A percentile compares a stretch with the other conserved stretches of the same genome.
These are phyloP conservation scores for Mariannaea sp. DNA, from an alignment of 2,329 filamentous ascomycete species.

Conservation along the genomic window DNA sequence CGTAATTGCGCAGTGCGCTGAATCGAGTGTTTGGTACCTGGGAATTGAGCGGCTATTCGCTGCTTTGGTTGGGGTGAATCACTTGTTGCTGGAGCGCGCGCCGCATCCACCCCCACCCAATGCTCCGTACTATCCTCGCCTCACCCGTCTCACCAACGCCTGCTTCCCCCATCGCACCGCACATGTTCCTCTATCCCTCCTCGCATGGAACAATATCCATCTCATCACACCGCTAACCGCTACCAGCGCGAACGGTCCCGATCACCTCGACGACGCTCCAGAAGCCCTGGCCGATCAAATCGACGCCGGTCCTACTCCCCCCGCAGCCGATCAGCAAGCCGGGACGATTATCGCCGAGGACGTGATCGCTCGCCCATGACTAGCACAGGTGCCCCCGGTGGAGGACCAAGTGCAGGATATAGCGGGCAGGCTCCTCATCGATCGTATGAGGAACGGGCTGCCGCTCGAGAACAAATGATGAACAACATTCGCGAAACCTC, in stretches of 20 bases:
- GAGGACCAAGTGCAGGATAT: constrained; percentile 71
- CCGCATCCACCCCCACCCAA: constrained; percentile 15
- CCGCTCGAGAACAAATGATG: constrained; percentile 95
- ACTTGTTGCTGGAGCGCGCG: constrained; percentile 11
- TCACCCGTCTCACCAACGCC: constrained; percentile 13
- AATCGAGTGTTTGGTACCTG: constrained; percentile 1
- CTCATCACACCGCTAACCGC: constrained; percentile 36
- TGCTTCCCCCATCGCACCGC: constrained; percentile 9
- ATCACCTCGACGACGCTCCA: constrained; percentile 80
- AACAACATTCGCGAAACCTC: constrained; percentile 90
- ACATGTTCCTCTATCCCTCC: constrained; percentile 13
- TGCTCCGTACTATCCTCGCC: constrained; percentile 11
- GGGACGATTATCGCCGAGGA: constrained; percentile 75
- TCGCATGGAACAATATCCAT: constrained; percentile 25
- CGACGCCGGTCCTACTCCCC: constrained; percentile 79
- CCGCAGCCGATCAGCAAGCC: constrained; percentile 75
- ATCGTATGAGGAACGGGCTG: constrained; percentile 81
- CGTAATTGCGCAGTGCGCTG: constrained; percentile 6
- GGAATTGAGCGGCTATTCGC: constrained; percentile 8
- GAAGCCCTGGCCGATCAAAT: constrained; percentile 73
- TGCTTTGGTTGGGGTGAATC: constrained; percentile 11
- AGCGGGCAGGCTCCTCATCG: constrained; percentile 67
- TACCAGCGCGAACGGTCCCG: constrained; percentile 81
- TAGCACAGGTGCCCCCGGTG: constrained; percentile 69
- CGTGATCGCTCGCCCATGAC: constrained; percentile 86